Base-by-base conservation (phyloP, 1,139 yeast species). In the Blastobotrys indianensis region DNA sequence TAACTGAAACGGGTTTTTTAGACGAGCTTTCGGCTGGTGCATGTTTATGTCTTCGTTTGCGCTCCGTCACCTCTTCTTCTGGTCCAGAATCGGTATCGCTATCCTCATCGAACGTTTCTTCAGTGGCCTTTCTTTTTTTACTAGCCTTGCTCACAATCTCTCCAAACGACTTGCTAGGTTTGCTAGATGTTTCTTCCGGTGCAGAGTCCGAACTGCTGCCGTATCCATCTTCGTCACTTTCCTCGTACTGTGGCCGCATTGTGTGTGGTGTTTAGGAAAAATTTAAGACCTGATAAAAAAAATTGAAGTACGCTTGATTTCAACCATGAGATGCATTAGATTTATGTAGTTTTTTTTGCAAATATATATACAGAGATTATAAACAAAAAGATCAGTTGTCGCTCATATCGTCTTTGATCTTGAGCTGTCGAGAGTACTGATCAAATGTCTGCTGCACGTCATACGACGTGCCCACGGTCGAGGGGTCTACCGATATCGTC, bases 1-100 rank as follows among this genome's bases (percentile, higher is more conserved):
- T 72, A 55, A 71, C 73, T 0, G 87, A 70, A 0, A 83, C 94
- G n/a, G 80, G 85, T 52, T 70, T 74, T 62, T 83, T 85, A 1
- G 90, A 69, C 5, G 94, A 83, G 20, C 77, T 57, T 60, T 82
- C 94, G 0, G 79, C 65, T 4, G 96, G 96, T 0, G 95, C 95
- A 67, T 87, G 95, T 59, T 86, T 86, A 54, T 53, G 33, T 48
- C 53, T 49, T 47, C 51, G 46, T 52, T 60, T 54, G 53, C 53
- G 50, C 9, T 44, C 54, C 17, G 38, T 28, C 0, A 16, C 45
- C 9, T 23, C 25, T 12, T n/a, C 28, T 45, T 31, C 23, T 20
- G 31, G 23, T 39, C 36, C n/a, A 3, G 42, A 3, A 7, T 33
- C 16, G 11, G 16, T 17, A 16, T 41, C 13, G 29, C 36, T 32